These are phyloP conservation scores for Xerocomus spinulosus DNA, from an alignment of 768 basidiomycete genomes.

Conservation along the genomic window DNA sequence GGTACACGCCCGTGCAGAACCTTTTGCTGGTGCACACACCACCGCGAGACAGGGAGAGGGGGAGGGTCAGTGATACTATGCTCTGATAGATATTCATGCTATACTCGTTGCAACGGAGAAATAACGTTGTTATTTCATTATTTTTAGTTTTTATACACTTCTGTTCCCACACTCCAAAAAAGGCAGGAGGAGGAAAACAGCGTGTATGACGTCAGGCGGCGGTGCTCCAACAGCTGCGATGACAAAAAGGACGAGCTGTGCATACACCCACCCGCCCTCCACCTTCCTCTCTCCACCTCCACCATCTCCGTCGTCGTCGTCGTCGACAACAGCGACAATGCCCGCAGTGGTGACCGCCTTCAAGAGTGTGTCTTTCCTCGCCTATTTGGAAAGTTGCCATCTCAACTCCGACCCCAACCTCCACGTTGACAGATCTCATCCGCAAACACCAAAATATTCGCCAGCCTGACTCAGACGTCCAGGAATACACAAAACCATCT, in stretches of 20 bases:
- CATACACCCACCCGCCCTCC: constrained; percentile 9
- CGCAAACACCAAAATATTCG: constrained; percentile 68
- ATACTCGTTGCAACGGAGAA: background rate
- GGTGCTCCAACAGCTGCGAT: constrained; percentile 29
- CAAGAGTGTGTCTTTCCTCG: constrained; percentile 57
- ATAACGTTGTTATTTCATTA: background rate
- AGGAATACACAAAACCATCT: constrained; percentile 15
- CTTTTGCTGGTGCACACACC: constrained; percentile 65
- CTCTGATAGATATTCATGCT: background rate
- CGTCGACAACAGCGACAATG: constrained; percentile 37
- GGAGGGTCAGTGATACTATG: constrained; percentile 19
- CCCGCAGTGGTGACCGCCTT: constrained; percentile 80
- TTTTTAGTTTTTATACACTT: background rate
- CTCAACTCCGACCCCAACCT: constrained; percentile 20
- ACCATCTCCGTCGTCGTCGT: background rate
- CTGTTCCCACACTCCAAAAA: constrained; percentile 5
- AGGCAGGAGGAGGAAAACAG: constrained; percentile 4
- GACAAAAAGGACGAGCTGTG: constrained; percentile 30
- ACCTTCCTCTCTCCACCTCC: background rate
- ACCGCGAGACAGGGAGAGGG: constrained; percentile 45
- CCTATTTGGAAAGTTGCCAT: constrained; percentile 6
- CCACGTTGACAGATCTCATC: constrained; percentile 57
- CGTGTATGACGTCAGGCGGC: constrained; percentile 31
- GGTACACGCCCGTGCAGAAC: constrained; percentile 74
- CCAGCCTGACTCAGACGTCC: constrained; percentile 33